Base-by-base conservation (phyloP, 108 stramenopile genomes). In the Discostella pseudostelligera region DNA sequence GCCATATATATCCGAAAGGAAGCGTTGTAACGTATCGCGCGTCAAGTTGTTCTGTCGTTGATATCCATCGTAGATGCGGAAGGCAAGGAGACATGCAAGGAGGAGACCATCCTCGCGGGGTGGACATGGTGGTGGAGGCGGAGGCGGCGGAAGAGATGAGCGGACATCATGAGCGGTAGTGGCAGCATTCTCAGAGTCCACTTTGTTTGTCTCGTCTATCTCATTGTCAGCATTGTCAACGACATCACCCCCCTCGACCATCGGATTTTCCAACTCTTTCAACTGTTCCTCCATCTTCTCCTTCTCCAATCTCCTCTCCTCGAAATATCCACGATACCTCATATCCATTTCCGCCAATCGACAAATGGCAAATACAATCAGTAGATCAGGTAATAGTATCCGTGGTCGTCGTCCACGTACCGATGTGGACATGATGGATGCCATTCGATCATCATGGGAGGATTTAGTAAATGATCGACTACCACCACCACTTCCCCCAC, bases 1-100 rank as follows among this genome's bases (percentile, higher is more conserved):
- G 29, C 92, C 92, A 32, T 93, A 76, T 21, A 93, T 75, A 43
- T 93, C 92, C 13, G 83, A 78, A 39, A 93, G 58, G 72, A 90
- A 93, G 48, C 89, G 78, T 63, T 90, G 92, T 3, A 93, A 35
- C 25, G 89, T 93, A 65, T 93, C 92, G 36, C 92, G 58, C 16
- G 75, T 67, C 20, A 93, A 50, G 8, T 64, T 46, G 1, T 84
- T 81, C 61, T 84, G 86, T 37, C 89, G 88, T 77, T 88, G 87
- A 50, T 85, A 93, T 19, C 82, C 74, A 78, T 93, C 92, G 44
- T 93, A 93, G 13, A 93, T 68, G 10, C 84, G 71, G 64, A 83
- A 93, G 26, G 87, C 80, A 22, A 83, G 56, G 24, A 75, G 62
- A 20, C 58, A 64, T 9, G 56, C 62, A 8, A 75, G 59, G 19